Conservation (phyloP, 805 yeast species). For the Jamesozyma lodderae region DNA sequence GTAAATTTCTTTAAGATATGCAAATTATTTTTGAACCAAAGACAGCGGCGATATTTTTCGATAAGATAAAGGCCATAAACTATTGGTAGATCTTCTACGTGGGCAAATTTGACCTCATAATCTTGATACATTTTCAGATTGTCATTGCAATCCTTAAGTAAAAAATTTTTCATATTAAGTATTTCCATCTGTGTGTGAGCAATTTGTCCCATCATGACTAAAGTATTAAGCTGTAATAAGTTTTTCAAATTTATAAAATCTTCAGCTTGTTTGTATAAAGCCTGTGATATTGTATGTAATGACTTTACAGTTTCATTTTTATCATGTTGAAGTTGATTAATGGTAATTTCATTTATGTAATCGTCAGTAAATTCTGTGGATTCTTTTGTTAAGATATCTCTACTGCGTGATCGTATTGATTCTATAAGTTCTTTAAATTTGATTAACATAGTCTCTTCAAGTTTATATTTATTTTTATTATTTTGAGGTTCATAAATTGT, state of each 20-base stretch:
- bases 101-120: constrained; percentile 23
- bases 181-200: constrained; percentile 34
- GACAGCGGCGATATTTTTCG: constrained; percentile 49
- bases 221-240: constrained; percentile 27
- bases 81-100: constrained; percentile 58
- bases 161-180: constrained; percentile 25
- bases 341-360: constrained; percentile 4
- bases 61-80: constrained; percentile 61
- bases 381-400: constrained; percentile 15
- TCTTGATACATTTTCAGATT: constrained; percentile 23
- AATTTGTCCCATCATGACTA: constrained; percentile 25
- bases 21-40: constrained; percentile 37
- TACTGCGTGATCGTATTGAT: constrained; percentile 11
- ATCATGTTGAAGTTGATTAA: constrained; percentile 3
- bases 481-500: constrained; percentile 1
- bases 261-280: constrained; percentile 20
- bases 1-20: constrained; percentile 32
- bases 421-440: constrained; percentile 20
- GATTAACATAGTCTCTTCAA: constrained; percentile 20
- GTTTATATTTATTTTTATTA: constrained; percentile 12
- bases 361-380: constrained; percentile 7
- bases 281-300: constrained; percentile 22
- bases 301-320: constrained; percentile 13
- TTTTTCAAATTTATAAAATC: constrained; percentile 25
- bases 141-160: constrained; percentile 28